phyloP scores from a whole-genome alignment of 805 yeast genomes.

The Lipomyces yamanashiensis region DNA sequence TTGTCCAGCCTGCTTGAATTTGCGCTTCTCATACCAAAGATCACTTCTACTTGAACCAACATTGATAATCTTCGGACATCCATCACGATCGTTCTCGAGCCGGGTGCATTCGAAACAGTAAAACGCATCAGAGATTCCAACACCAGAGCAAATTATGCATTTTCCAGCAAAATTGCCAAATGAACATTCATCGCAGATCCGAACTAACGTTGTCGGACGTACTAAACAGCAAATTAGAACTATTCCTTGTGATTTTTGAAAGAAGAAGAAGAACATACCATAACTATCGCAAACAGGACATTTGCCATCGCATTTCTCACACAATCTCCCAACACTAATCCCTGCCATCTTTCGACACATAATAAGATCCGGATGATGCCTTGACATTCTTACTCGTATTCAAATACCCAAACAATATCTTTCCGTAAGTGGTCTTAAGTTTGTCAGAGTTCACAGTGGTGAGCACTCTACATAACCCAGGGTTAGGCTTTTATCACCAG shows the following conservation, averaged over 20 bases:
- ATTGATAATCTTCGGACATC: conserved; percentile 85
- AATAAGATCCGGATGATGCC: conserved; percentile 84
- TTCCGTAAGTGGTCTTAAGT: too few relatives aligned
- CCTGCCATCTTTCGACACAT: conserved; percentile 90
- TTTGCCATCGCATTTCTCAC: conserved; percentile 86
- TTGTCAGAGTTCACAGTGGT: too few relatives aligned
- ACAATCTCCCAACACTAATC: conserved; percentile 65
- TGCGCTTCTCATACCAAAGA: conserved; percentile 62
- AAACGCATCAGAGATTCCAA: conserved; percentile 69
- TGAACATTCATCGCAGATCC: conserved; percentile 85
- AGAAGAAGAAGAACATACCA: conserved; percentile 43
- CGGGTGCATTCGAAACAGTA: conserved; percentile 86
- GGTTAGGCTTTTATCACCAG: too few relatives aligned
- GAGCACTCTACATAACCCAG: too few relatives aligned
- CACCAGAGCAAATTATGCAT: conserved; percentile 79
- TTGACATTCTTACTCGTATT: conserved; percentile 60
- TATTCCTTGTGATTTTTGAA: background rate
- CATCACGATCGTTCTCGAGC: conserved; percentile 81
- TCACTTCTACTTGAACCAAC: conserved; percentile 79
- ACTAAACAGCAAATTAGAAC: conserved; percentile 40
- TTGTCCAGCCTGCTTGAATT: conserved; percentile 34
- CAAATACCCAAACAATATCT: too few relatives aligned
- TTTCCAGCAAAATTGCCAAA: conserved; percentile 65
- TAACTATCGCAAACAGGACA: conserved; percentile 90
- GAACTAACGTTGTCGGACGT: conserved; percentile 65